phyloP scores from a whole-genome alignment of 129 eudicot species.

The Flaveria bidentis region DNA sequence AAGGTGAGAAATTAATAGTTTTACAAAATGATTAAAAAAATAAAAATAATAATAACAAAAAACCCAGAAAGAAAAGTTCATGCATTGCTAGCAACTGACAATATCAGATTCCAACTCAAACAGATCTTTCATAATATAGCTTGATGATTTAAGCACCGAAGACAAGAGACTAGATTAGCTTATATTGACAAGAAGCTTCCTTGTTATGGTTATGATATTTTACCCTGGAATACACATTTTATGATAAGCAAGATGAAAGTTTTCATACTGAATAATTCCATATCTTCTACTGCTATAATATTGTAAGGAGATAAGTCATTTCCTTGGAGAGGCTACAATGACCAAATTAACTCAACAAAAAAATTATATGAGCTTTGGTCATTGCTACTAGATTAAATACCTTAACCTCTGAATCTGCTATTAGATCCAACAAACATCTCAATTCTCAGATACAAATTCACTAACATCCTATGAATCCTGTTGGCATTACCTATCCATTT shows the following conservation, averaged over 20 bases:
- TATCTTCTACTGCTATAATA: conserved; percentile 4
- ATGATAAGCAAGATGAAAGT: not conserved
- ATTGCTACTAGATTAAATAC: not conserved
- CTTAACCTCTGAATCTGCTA: not conserved
- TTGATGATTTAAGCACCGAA: not conserved
- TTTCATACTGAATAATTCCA: not conserved
- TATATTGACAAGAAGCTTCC: not conserved
- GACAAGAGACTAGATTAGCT: conserved; percentile 3
- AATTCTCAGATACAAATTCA: not conserved
- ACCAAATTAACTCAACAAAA: not conserved
- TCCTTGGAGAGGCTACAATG: conserved; percentile 4
- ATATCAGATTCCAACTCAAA: not conserved
- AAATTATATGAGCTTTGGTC: not conserved
- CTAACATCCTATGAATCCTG: not conserved
- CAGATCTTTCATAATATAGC: not conserved
- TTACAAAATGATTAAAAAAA: not conserved
- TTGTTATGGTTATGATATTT: not conserved
- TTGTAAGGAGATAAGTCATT: not conserved
- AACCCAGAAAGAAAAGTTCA: not conserved
- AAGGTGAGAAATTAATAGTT: not conserved
- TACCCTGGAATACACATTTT: not conserved
- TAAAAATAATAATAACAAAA: too few relatives aligned
- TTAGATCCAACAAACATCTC: not conserved
- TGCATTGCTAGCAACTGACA: not conserved
- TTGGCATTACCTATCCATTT: not conserved